phyloP scores from a whole-genome alignment of 495 filamentous ascomycete species.

The Polyplosphaeria fusca region DNA sequence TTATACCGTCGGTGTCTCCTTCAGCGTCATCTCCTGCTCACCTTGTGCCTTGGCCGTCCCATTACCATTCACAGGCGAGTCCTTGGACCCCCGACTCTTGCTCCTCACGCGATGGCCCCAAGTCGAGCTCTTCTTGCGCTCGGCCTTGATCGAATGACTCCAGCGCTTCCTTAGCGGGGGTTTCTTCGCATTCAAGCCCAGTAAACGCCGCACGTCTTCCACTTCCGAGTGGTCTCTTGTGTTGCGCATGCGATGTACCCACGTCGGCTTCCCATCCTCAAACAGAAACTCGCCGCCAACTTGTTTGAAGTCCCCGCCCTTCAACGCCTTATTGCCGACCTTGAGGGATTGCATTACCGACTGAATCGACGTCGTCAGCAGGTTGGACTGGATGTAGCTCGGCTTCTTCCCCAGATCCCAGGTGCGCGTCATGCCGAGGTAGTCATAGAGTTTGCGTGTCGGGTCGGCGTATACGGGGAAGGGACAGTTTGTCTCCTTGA shows the following conservation, averaged over 20 bases:
- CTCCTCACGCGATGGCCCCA: neutral
- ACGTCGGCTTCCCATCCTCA: constrained; percentile 64
- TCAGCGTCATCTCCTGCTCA: constrained; percentile 3
- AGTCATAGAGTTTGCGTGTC: constrained; percentile 62
- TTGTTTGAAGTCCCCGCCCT: constrained; percentile 66
- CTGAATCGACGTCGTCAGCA: constrained; percentile 47
- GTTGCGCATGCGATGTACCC: constrained; percentile 82
- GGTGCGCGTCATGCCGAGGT: constrained; percentile 68
- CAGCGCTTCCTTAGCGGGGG: constrained; percentile 28
- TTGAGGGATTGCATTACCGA: constrained; percentile 56
- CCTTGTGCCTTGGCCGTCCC: constrained; percentile 2
- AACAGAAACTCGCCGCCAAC: constrained; percentile 85
- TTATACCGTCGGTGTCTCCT: neutral
- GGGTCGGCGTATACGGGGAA: constrained; percentile 86
- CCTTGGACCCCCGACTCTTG: constrained; percentile 19
- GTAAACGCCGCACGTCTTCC: constrained; percentile 55
- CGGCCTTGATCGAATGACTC: constrained; percentile 27
- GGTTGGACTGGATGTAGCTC: constrained; percentile 58
- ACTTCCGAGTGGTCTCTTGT: constrained; percentile 78
- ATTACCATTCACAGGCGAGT: constrained; percentile 5
- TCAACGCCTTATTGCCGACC: constrained; percentile 56
- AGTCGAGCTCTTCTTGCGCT: neutral
- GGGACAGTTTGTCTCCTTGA: constrained; percentile 57
- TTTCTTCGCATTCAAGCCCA: constrained; percentile 53
- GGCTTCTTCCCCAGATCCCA: constrained; percentile 61